Conservation (phyloP, 1,139 yeast genomes). For the Yamadazyma songkhlaensis region DNA sequence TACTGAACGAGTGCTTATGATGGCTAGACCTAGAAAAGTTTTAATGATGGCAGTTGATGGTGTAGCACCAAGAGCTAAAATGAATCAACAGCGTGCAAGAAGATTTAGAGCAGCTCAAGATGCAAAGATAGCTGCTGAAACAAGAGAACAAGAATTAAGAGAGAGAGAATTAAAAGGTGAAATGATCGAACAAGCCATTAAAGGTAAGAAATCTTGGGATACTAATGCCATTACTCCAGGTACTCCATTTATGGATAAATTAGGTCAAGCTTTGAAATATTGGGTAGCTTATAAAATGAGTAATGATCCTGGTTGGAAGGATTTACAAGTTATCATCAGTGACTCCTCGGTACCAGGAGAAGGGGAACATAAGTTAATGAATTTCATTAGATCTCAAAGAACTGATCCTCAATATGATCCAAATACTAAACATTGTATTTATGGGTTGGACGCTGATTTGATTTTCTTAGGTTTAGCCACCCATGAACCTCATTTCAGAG, state of each 20-base stretch:
- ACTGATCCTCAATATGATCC: conserved; percentile 84
- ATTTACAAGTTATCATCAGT: conserved; percentile 78
- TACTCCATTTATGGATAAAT: conserved; percentile 91
- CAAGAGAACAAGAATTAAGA: conserved; percentile 49
- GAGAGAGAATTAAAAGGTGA: conserved; percentile 62
- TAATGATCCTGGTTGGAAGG: conserved; percentile 88
- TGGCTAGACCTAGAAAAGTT: conserved; percentile 94
- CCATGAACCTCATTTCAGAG: conserved; percentile 95
- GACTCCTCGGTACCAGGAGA: conserved; percentile 99
- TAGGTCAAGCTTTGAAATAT: conserved; percentile 79
- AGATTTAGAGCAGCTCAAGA: conserved; percentile 94
- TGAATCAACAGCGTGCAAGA: conserved; percentile 97
- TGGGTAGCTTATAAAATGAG: conserved; percentile 88
- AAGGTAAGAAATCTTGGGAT: conserved; percentile 65
- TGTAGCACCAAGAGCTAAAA: conserved; percentile 97
- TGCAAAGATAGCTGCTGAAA: conserved; percentile 65
- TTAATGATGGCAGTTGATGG: conserved; percentile 97
- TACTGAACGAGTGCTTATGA: conserved; percentile 82
- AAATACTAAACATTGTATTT: conserved; percentile 88
- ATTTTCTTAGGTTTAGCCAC: conserved; percentile 93
- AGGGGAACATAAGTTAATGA: conserved; percentile 98
- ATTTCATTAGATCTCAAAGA: conserved; percentile 81
- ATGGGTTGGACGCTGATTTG: conserved; percentile 97
- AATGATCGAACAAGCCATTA: conserved; percentile 60
- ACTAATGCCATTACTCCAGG: conserved; percentile 98